A percentile compares a stretch with the other conserved stretches of the same genome.
Evolutionary conservation across 495 filamentous ascomycete genomes (phyloP).

Genomic region (Xylaria venustula): DNA sequence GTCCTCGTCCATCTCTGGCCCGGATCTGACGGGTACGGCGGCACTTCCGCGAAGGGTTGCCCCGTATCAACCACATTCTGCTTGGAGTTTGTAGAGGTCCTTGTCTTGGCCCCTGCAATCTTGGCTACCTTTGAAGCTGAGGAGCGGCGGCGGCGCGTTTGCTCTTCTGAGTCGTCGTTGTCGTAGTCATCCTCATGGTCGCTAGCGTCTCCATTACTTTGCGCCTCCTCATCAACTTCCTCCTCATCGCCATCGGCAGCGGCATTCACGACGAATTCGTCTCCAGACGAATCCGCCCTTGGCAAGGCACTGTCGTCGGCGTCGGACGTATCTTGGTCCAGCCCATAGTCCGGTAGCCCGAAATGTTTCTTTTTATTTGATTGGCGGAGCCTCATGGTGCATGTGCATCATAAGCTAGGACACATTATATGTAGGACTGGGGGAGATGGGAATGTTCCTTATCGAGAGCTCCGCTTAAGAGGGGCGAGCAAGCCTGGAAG

Average conservation of each 20-base stretch:
- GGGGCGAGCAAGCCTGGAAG: not conserved
- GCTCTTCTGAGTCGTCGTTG: conserved; percentile 14
- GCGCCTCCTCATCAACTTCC: conserved; percentile 1
- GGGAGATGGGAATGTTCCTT: not conserved
- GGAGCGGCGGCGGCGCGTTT: not conserved
- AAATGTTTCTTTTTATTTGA: conserved; percentile 24
- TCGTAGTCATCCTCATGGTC: conserved; percentile 14
- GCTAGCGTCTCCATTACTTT: conserved; percentile 4
- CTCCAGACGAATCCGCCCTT: conserved; percentile 19
- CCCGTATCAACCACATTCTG: conserved; percentile 17
- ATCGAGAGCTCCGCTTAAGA: conserved; percentile 4
- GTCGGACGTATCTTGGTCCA: conserved; percentile 15
- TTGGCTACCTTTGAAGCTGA: conserved; percentile 1
- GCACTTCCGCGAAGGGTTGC: conserved; percentile 36
- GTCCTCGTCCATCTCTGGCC: conserved; percentile 44
- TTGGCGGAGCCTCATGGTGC: conserved; percentile 26
- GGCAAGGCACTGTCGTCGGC: conserved; percentile 13
- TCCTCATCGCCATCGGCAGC: conserved; percentile 11
- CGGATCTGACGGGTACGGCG: conserved; percentile 43
- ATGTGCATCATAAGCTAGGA: not conserved
- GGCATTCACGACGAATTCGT: conserved; percentile 21
- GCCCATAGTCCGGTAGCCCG: not conserved
- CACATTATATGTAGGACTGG: not conserved
- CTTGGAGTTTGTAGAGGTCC: conserved; percentile 17
- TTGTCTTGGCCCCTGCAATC: conserved; percentile 4